phyloP scores from a whole-genome alignment of 352 stramenopile species.

The Pythium coloratum region DNA sequence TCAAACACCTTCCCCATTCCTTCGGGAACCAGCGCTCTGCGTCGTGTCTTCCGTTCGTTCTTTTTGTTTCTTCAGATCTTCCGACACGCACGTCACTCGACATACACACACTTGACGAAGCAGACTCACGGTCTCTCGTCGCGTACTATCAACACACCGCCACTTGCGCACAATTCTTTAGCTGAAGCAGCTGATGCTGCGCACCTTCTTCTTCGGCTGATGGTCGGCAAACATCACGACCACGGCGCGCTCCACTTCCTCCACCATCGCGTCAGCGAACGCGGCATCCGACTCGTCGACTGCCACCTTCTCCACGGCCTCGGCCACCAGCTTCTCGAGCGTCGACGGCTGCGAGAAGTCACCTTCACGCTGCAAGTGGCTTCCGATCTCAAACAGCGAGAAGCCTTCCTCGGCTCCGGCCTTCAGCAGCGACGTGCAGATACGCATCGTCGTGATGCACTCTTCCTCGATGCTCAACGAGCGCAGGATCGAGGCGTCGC shows the following conservation, averaged over 20 bases:
- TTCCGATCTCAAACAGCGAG: constrained; percentile 85
- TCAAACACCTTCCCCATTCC: constrained; percentile 22
- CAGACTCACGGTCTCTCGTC: not conserved
- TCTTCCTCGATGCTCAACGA: constrained; percentile 79
- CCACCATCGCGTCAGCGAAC: constrained; percentile 63
- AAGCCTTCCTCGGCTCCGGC: constrained; percentile 75
- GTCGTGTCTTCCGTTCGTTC: constrained; percentile 14
- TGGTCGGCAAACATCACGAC: constrained; percentile 50
- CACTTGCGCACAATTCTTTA: constrained; percentile 19
- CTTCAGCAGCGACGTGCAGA: constrained; percentile 77
- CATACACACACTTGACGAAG: constrained; percentile 1
- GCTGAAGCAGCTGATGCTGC: constrained; percentile 87
- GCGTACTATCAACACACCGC: constrained; percentile 2
- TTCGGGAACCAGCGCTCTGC: constrained; percentile 16
- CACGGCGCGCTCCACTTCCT: constrained; percentile 38
- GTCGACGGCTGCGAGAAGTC: constrained; percentile 76
- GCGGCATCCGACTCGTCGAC: constrained; percentile 16
- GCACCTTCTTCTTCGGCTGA: constrained; percentile 83
- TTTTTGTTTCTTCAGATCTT: constrained; percentile 14
- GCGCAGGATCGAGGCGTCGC: constrained; percentile 63
- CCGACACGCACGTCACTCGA: constrained; percentile 15
- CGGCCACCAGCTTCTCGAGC: constrained; percentile 68
- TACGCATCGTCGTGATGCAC: constrained; percentile 78
- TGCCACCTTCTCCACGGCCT: constrained; percentile 37
- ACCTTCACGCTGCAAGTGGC: constrained; percentile 75